phyloP scores from a whole-genome alignment of 1,139 yeast genomes.

The Waltiozyma solani region DNA sequence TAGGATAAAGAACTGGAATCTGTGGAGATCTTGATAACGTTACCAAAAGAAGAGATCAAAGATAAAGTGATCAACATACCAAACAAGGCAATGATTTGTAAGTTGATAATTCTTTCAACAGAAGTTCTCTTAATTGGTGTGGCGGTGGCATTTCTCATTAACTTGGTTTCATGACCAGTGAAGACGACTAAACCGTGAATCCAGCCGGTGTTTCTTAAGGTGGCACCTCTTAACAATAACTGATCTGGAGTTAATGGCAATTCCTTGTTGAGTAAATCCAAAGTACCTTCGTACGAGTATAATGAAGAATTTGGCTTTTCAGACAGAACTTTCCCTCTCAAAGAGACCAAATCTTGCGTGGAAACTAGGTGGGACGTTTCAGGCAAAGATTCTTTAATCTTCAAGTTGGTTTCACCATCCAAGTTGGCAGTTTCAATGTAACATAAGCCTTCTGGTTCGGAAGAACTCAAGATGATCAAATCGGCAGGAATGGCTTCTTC shows the following conservation, averaged over 20 bases:
- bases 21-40: constrained; percentile 61
- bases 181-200: constrained; percentile 87
- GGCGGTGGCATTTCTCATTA: constrained; percentile 98
- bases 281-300: constrained; percentile 90
- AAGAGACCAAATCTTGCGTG: constrained; percentile 45
- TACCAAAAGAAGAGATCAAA: constrained; percentile 78
- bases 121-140: constrained; percentile 96
- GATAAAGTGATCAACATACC: constrained; percentile 67
- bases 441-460: constrained; percentile 97
- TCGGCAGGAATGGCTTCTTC: constrained; percentile 97
- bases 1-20: constrained; percentile 48
- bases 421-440: constrained; percentile 95
- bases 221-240: constrained; percentile 87
- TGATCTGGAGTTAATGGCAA: constrained; percentile 86
- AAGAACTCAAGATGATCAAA: constrained; percentile 70
- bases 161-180: constrained; percentile 96
- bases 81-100: constrained; percentile 84
- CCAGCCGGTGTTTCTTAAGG: constrained; percentile 91
- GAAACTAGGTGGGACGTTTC: constrained; percentile 73
- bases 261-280: constrained; percentile 47
- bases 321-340: constrained; percentile 54
- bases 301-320: constrained; percentile 94
- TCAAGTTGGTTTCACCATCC: constrained; percentile 96
- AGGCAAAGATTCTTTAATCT: constrained; percentile 78
- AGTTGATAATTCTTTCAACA: constrained; percentile 88